phyloP scores from a whole-genome alignment of 2,329 filamentous ascomycete genomes.

The Aspergillus nomiae region DNA sequence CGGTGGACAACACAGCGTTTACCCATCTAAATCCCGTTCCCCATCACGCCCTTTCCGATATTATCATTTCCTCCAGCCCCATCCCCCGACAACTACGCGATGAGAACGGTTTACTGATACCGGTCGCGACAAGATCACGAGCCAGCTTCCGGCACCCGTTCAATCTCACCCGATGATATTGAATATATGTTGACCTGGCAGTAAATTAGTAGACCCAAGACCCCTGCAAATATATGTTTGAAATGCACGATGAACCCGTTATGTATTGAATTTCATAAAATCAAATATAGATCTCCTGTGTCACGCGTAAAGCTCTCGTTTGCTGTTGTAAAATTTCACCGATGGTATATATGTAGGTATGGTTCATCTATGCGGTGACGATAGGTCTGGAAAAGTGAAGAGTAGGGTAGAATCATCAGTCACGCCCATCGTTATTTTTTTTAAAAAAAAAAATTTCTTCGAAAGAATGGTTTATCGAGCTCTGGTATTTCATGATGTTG shows the following conservation, averaged over 20 bases:
- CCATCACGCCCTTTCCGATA: constrained; percentile 9
- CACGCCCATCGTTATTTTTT: too few relatives aligned
- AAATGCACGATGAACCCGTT: constrained; percentile 15
- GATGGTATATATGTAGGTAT: not conserved
- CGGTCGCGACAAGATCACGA: constrained; percentile 19
- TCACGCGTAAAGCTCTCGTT: not conserved
- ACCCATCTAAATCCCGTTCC: not conserved
- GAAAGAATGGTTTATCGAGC: not conserved
- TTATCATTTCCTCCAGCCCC: constrained; percentile 11
- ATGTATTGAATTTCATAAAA: not conserved
- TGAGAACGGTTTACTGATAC: constrained; percentile 30
- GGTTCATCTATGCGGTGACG: not conserved
- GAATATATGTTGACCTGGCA: constrained; percentile 24
- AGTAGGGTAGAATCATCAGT: too few relatives aligned
- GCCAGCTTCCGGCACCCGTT: constrained; percentile 10
- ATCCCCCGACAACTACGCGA: constrained; percentile 19
- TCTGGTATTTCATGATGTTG: not conserved
- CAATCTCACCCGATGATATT: constrained; percentile 20
- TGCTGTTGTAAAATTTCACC: not conserved
- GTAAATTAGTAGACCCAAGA: constrained; percentile 35
- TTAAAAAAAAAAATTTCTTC: too few relatives aligned
- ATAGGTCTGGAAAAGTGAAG: not conserved
- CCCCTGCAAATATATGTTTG: constrained; percentile 35
- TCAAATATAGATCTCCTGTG: not conserved
- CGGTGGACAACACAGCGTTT: not conserved